These are phyloP conservation scores for Penicillium freii DNA, from an alignment of 2,329 filamentous ascomycete species.

Conservation along the genomic window DNA sequence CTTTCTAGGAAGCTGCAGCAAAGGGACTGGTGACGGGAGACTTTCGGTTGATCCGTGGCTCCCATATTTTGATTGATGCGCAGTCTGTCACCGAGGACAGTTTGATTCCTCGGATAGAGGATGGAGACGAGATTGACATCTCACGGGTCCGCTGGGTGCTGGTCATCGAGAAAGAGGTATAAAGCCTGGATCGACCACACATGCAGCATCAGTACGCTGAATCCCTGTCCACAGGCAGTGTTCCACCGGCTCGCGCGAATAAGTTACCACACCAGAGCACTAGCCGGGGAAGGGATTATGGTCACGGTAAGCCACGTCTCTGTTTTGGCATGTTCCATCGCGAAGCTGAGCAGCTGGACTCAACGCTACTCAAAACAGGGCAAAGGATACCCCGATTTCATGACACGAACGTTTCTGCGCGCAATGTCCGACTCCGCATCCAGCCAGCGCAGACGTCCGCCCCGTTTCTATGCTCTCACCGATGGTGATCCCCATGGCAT, in stretches of 20 bases:
- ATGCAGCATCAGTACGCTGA: neutral
- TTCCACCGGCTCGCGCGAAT: constrained; percentile 57
- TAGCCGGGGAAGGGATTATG: constrained; percentile 51
- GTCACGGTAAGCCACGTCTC: constrained; percentile 50
- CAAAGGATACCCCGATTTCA: constrained; percentile 64
- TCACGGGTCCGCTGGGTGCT: constrained; percentile 56
- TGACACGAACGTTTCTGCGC: constrained; percentile 55
- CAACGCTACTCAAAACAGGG: constrained; percentile 41
- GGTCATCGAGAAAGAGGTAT: constrained; percentile 63
- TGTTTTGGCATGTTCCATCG: too few relatives aligned
- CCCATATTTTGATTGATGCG: constrained; percentile 39
- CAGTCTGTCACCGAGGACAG: constrained; percentile 44
- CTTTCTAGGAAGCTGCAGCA: constrained; percentile 40
- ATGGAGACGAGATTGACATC: constrained; percentile 48
- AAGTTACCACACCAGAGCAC: constrained; percentile 43
- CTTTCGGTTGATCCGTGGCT: constrained; percentile 28
- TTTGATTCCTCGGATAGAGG: constrained; percentile 51
- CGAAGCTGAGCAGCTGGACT: neutral
- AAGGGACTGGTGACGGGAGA: constrained; percentile 46
- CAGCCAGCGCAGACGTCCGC: constrained; percentile 19
- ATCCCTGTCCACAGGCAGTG: constrained; percentile 49
- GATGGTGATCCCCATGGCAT: constrained; percentile 64
- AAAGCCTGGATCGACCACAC: neutral
- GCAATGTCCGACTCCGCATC: constrained; percentile 40
- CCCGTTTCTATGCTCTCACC: constrained; percentile 54